Evolutionary conservation across 177 flowering plant species (phyloP).

Genomic region (Vitis hybrid): DNA sequence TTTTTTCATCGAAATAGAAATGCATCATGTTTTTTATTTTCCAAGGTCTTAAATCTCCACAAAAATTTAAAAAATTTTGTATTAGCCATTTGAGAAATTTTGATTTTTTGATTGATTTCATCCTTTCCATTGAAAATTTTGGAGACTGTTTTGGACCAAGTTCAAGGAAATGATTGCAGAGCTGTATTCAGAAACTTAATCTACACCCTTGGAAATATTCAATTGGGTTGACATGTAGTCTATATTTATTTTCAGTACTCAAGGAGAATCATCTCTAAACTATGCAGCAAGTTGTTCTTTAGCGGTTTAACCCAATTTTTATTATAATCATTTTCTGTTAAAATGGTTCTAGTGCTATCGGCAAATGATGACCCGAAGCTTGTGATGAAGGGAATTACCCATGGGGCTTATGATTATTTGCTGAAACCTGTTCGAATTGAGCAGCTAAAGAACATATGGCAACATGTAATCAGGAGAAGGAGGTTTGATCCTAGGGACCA

Average conservation of each 20-base stretch:
- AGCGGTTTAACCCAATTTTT: too few species aligned
- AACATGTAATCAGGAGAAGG: conserved; percentile 40
- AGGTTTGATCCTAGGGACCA: conserved; percentile 16
- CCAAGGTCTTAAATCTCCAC: too few species aligned
- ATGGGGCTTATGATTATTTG: conserved; percentile 46
- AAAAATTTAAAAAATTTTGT: not conserved
- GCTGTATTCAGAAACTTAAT: too few species aligned
- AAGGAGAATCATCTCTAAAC: too few species aligned
- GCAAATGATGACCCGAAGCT: conserved; percentile 28
- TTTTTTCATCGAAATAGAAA: not conserved
- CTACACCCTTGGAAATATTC: not conserved
- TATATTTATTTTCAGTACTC: too few species aligned
- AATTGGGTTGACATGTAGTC: not conserved
- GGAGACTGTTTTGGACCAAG: too few species aligned
- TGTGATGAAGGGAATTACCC: conserved; percentile 39
- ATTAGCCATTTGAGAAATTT: too few species aligned
- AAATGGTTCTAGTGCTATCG: conserved; percentile 35
- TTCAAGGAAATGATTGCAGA: too few species aligned
- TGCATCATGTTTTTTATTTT: too few species aligned
- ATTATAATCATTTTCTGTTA: not conserved
- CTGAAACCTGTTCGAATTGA: conserved; percentile 44
- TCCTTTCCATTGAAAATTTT: too few species aligned
- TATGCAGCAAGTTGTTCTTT: too few species aligned
- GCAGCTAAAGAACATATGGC: conserved; percentile 47
- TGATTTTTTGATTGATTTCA: too few species aligned